Conservation (phyloP, 75 land plant species). For the Chamaecyparis obtusa region DNA sequence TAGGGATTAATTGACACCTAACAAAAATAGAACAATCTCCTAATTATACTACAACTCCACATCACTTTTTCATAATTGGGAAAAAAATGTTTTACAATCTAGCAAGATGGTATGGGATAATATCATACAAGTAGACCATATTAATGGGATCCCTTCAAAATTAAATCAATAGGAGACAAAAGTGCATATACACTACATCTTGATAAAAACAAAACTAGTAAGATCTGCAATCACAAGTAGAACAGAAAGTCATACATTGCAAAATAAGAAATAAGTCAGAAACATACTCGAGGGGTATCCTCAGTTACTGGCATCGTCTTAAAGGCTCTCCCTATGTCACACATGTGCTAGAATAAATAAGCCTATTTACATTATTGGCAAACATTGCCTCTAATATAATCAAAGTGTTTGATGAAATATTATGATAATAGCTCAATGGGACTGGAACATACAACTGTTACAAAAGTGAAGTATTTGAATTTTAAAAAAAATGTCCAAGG, state of each 20-base stretch:
- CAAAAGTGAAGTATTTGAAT: too few species aligned
- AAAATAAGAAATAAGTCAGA: neutral
- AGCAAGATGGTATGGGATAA: neutral
- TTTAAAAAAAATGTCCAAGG: too few species aligned
- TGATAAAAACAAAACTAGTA: neutral
- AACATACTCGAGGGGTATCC: slow-evolving; percentile 32
- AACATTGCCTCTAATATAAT: slow-evolving; percentile 37
- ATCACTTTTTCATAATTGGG: too few species aligned
- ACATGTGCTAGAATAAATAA: slow-evolving; percentile 48
- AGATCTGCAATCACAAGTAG: neutral
- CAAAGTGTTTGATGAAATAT: slow-evolving; percentile 41
- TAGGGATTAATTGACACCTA: slow-evolving; percentile 38
- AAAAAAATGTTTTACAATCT: neutral
- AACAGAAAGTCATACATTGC: neutral
- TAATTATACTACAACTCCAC: neutral
- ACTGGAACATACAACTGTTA: too few species aligned
- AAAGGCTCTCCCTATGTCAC: slow-evolving; percentile 52
- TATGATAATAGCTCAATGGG: slow-evolving; percentile 42
- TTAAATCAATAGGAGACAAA: neutral
- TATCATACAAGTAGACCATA: neutral
- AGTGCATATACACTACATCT: neutral
- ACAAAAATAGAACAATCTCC: neutral
- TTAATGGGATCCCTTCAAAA: neutral
- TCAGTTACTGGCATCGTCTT: slow-evolving; percentile 37
- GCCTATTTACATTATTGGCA: slow-evolving; percentile 23